phyloP scores from a whole-genome alignment of 2,329 filamentous ascomycete genomes.

The Dothidotthia symphoricarpi region DNA sequence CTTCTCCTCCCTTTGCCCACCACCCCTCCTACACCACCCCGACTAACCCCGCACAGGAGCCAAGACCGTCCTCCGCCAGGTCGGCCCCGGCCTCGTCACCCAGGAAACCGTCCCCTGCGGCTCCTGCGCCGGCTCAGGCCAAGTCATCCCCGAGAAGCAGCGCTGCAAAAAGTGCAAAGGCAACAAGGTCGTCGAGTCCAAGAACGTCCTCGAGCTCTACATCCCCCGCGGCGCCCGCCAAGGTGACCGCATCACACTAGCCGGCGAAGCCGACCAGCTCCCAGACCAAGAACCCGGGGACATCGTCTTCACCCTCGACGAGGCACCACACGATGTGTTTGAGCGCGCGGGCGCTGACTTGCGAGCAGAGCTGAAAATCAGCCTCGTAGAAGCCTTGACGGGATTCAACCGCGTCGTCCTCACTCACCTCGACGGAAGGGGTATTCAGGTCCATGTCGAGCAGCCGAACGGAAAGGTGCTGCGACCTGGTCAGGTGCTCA shows the following conservation, averaged over 20 bases:
- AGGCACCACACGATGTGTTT: conserved; percentile 79
- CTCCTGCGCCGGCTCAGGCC: conserved; percentile 80
- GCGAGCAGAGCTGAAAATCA: conserved; percentile 75
- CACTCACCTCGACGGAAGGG: conserved; percentile 89
- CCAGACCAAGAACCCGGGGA: conserved; percentile 89
- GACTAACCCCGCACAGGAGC: conserved; percentile 51
- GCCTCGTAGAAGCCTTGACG: conserved; percentile 76
- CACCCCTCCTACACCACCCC: neutral
- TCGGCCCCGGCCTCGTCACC: conserved; percentile 82
- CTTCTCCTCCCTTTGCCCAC: too few species aligned
- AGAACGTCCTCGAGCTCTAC: conserved; percentile 94
- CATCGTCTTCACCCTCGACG: conserved; percentile 83
- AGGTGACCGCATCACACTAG: conserved; percentile 84
- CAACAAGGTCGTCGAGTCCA: conserved; percentile 78
- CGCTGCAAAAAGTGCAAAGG: conserved; percentile 99
- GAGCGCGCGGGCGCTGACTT: conserved; percentile 81
- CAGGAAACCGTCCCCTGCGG: conserved; percentile 77
- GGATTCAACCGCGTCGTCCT: conserved; percentile 90
- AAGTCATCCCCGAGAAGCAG: conserved; percentile 91
- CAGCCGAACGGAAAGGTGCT: conserved; percentile 72
- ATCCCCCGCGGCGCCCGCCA: conserved; percentile 78
- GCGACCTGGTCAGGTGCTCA: conserved; percentile 79
- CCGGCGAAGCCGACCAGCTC: conserved; percentile 90
- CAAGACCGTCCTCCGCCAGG: conserved; percentile 73
- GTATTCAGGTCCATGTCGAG: conserved; percentile 76